Evolutionary conservation across 1,284 basidiomycete genomes (phyloP), one percentile per base, ranked within the genome.

Genomic region (Vanrija sp.): DNA sequence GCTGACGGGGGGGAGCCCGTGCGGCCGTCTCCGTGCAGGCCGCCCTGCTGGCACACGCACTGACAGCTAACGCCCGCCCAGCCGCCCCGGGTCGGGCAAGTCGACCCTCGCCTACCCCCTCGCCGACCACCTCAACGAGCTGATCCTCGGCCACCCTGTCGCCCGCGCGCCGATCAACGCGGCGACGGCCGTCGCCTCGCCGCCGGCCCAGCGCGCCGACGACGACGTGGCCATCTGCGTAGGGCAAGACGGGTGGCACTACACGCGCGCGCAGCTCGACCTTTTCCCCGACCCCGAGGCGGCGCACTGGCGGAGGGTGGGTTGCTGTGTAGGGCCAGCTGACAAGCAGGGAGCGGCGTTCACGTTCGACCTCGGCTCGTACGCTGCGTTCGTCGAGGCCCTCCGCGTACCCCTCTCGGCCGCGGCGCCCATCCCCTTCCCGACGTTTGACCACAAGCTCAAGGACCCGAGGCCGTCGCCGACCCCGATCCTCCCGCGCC

Each of bases 361-460:
- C 67, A 79, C 77, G 0, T 79, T 78, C 63, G 65, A 79, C 49
- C 68, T 69, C 9, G 24, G 47, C 6, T 78, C 80, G 24, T 94
- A 92, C 71, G 80, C 85, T 47, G 67, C 85, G 0, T 95, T 95
- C 68, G 84, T 89, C 47, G 78, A 85, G 59, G 81, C 85, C 1
- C 69, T 86, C 24, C 88, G 54, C 85, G 67, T 27, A 41, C 23
- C 59, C 8, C 27, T 22, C 16, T 84, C 88, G 62, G 83, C 83
- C 0, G 77, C 78, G 0, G 12, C 27, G 5, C 27, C 47, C 3
- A 68, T 76, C 27, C 60, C 65, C 1, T 77, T 71, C 57, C 69
- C 69, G 5, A 71, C 71, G 1, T 78, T 78, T 57, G 78, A 83
- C 48, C 79, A 82, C 23, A 66, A 72, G 3, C 56, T 74, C 35